Percentiles rank a stretch among this genome's conserved stretches.
These are phyloP conservation scores for Collariella sp. DNA, from an alignment of 495 filamentous ascomycete species.

Conservation along the genomic window DNA sequence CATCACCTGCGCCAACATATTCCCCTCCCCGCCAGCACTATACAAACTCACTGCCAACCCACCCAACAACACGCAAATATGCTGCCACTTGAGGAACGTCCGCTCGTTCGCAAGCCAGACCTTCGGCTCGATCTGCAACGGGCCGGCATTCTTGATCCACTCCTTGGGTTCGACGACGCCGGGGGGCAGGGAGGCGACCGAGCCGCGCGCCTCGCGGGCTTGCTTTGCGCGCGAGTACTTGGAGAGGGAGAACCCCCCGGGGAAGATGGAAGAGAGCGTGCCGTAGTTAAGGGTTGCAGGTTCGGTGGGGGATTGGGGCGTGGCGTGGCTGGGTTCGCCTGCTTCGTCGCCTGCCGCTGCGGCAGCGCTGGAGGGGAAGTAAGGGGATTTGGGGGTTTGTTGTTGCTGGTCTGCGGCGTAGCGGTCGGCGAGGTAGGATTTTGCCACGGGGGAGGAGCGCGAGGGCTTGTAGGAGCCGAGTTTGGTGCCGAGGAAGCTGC, in stretches of 20 bases:
- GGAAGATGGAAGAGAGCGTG: constrained; percentile 52
- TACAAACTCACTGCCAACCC: constrained; percentile 75
- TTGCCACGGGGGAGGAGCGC: constrained; percentile 54
- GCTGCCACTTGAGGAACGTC: constrained; percentile 97
- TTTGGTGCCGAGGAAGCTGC: constrained; percentile 60
- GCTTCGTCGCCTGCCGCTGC: constrained; percentile 10
- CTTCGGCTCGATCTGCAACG: constrained; percentile 86
- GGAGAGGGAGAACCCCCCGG: constrained; percentile 63
- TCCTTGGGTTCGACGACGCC: constrained; percentile 74
- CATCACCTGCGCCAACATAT: constrained; percentile 62
- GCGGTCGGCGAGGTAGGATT: constrained; percentile 44
- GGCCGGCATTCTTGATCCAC: constrained; percentile 89
- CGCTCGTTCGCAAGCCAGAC: constrained; percentile 98
- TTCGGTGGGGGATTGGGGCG: neutral
- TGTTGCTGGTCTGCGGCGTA: constrained; percentile 28
- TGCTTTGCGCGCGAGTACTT: constrained; percentile 55
- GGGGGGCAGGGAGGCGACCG: constrained; percentile 50
- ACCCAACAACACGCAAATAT: constrained; percentile 79
- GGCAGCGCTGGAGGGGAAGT: constrained; percentile 8
- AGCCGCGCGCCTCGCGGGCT: constrained; percentile 8
- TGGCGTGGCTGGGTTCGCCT: constrained; percentile 24
- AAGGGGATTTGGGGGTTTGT: constrained; percentile 10
- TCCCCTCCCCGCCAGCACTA: constrained; percentile 59
- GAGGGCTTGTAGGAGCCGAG: constrained; percentile 44
- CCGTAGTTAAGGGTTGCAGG: constrained; percentile 33